Base-by-base conservation (phyloP, 768 basidiomycete species). In the Floccularia luteovirens region DNA sequence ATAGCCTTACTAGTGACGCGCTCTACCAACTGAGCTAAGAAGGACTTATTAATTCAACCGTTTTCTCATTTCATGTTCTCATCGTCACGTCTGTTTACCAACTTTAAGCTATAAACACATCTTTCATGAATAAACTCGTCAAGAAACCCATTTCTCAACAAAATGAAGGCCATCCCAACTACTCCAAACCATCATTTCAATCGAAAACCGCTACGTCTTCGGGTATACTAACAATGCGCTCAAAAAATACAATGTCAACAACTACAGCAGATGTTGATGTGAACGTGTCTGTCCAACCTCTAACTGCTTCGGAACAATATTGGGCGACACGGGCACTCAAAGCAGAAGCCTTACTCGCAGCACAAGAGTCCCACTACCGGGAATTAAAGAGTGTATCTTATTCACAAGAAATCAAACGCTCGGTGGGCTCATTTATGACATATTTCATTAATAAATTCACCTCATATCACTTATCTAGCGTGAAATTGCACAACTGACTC, bases 251-350 rank as follows among this genome's bases (percentile, higher is more conserved):
- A n/a, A n/a, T n/a, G n/a, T n/a, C n/a, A n/a, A n/a, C n/a, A n/a
- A n/a, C n/a, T n/a, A n/a, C n/a, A n/a, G n/a, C n/a, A n/a, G n/a
- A n/a, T n/a, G n/a, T n/a, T n/a, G n/a, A n/a, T n/a, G n/a, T n/a
- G n/a, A n/a, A n/a, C n/a, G n/a, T n/a, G n/a, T 34, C 38, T 17
- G 17, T 46, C 20, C 47, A 53, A 7, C 53, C 58, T 1, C 39
- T 54, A 31, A 57, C 57, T 5, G 48, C 52, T 5, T 47, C 39
- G 16, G 79, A 78, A 47, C 75, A 74, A 44, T 82, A 82, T 50
- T 86, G 84, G 84, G 77, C 77, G 20, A 61, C 72, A 12, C 74
- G 83, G 2, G 81, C 83, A 2, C 48, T 82, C 17, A 67, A 72
- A 2, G 82, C 82, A 1, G 84, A 87, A 52, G 70, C 77, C 2